Evolutionary conservation across 176 grass and related monocot species (phyloP).

Genomic region (Guadua angustifolia): DNA sequence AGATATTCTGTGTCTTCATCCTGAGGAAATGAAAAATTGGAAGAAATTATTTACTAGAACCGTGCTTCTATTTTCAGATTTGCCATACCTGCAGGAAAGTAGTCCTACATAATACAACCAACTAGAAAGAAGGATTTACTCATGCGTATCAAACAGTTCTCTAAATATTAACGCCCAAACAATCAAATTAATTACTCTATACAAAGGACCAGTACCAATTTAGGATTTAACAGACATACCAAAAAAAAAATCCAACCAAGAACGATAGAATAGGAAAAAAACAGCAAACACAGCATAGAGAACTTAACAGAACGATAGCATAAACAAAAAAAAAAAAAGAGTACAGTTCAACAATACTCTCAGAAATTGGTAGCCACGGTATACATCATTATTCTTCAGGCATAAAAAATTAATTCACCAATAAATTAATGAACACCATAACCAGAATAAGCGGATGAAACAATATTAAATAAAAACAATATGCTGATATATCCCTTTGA

Average conservation of each 20-base stretch:
- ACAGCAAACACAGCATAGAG: neutral
- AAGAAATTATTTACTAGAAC: neutral
- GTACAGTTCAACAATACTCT: neutral
- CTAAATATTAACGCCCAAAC: neutral
- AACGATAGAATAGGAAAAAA: neutral
- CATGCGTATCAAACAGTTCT: neutral
- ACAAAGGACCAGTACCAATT: neutral
- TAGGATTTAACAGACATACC: neutral
- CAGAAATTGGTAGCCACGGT: neutral
- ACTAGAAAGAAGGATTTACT: neutral
- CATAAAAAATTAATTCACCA: neutral
- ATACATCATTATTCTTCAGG: neutral
- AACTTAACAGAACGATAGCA: neutral
- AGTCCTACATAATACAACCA: neutral
- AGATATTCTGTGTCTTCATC: conserved; percentile 91
- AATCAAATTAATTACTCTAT: neutral
- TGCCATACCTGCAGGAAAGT: neutral
- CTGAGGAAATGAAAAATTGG: conserved; percentile 37
- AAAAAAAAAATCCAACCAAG: neutral
- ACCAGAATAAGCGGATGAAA: neutral
- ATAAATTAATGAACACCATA: neutral
- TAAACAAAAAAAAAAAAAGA: neutral
- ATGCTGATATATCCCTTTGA: neutral
- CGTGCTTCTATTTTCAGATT: neutral
- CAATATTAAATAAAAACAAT: neutral